These are phyloP conservation scores for Alnus rubra DNA, from an alignment of 306 rosid genomes.

Conservation along the genomic window DNA sequence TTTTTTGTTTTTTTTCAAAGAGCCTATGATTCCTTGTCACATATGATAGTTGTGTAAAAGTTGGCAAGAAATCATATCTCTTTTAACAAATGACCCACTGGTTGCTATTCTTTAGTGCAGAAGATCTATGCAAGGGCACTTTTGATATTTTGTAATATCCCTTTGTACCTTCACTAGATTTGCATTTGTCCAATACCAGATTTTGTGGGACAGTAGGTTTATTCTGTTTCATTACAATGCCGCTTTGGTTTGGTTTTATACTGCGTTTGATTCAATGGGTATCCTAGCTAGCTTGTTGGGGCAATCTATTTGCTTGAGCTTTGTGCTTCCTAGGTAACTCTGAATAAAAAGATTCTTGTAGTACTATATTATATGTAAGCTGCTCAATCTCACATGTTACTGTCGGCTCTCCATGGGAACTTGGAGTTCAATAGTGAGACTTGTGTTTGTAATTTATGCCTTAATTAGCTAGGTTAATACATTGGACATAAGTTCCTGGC, in stretches of 20 bases:
- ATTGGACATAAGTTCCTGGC: neutral
- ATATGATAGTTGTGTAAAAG: no score
- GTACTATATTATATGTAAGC: neutral
- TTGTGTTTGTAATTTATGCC: neutral
- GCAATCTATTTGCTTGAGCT: slow-evolving; percentile 49
- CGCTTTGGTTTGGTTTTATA: slow-evolving; percentile 13
- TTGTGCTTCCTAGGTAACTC: slow-evolving; percentile 42
- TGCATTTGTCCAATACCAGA: slow-evolving; percentile 43
- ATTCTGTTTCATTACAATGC: slow-evolving; percentile 41
- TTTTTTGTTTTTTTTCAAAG: no score
- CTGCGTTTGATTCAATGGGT: slow-evolving; percentile 10
- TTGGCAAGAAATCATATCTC: no score
- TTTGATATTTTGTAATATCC: slow-evolving; percentile 30
- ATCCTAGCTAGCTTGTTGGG: slow-evolving; percentile 26
- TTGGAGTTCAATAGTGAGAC: slow-evolving; percentile 14
- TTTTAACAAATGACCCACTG: slow-evolving; percentile 27
- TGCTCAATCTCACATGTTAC: slow-evolving; percentile 43
- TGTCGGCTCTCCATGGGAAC: slow-evolving; percentile 43
- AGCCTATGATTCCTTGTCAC: no score
- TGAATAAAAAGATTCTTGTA: neutral
- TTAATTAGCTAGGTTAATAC: neutral
- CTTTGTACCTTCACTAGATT: slow-evolving; percentile 50
- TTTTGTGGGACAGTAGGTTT: slow-evolving; percentile 50
- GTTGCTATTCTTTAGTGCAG: slow-evolving; percentile 24
- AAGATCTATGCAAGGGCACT: slow-evolving; percentile 30